Percentiles rank a stretch among this genome's conserved stretches.
phyloP scores from a whole-genome alignment of 495 filamentous ascomycete genomes.

The Diplogelasinospora grovesii region DNA sequence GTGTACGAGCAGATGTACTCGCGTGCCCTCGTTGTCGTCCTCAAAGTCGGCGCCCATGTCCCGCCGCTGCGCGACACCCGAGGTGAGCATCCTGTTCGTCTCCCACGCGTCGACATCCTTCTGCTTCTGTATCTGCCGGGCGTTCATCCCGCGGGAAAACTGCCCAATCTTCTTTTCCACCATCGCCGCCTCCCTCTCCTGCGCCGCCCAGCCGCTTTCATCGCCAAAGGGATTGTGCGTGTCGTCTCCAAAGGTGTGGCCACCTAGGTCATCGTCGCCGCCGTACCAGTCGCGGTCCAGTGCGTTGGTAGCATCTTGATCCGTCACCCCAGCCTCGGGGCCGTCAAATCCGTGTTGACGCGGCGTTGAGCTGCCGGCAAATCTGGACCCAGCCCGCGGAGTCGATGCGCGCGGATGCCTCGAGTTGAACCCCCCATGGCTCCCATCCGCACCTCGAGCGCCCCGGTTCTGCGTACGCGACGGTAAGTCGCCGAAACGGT shows the following conservation, averaged over 20 bases:
- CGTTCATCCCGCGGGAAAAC: slow-evolving; percentile 49
- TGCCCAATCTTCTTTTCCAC: slow-evolving; percentile 68
- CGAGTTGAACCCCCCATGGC: slow-evolving; percentile 30
- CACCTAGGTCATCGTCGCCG: slow-evolving; percentile 63
- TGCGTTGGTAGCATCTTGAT: slow-evolving; percentile 46
- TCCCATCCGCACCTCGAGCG: slow-evolving; percentile 16
- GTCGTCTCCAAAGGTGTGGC: slow-evolving; percentile 73
- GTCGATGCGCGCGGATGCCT: slow-evolving; percentile 45
- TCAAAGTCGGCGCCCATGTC: slow-evolving; percentile 74
- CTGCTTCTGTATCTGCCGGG: slow-evolving; percentile 72
- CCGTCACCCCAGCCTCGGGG: slow-evolving; percentile 41
- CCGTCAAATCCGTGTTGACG: slow-evolving; percentile 49
- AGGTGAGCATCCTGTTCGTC: slow-evolving; percentile 96
- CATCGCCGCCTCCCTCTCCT: slow-evolving; percentile 64
- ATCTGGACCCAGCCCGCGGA: slow-evolving; percentile 35
- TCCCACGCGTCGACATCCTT: slow-evolving; percentile 97
- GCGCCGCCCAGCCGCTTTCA: slow-evolving; percentile 57
- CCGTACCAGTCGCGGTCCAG: slow-evolving; percentile 87
- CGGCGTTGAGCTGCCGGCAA: slow-evolving; percentile 37
- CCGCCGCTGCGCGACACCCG: slow-evolving; percentile 85
- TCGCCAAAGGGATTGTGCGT: slow-evolving; percentile 45
- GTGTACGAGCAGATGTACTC: slow-evolving; percentile 88
- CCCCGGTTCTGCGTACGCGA: slow-evolving; percentile 25
- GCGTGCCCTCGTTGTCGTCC: slow-evolving; percentile 85
- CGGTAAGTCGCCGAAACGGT: slow-evolving; percentile 52